Evolutionary conservation across 345 rosid species (phyloP), one percentile per base, ranked within the genome.

Genomic region (Pistacia integerrima): DNA sequence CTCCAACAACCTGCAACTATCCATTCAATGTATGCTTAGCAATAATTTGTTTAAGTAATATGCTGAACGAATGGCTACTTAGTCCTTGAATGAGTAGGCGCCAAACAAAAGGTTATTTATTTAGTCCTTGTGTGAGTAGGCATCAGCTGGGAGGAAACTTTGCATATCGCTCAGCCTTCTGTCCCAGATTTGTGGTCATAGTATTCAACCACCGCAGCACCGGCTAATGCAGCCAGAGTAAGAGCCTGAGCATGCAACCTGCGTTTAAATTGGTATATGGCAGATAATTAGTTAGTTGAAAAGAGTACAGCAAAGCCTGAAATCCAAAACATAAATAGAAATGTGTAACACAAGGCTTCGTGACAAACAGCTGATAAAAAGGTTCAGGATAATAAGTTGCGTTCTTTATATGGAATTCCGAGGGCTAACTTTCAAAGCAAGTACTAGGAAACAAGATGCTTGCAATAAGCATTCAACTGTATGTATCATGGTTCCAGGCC

Each of bases 161-260:
- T 0, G 95, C 81, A 58, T 86, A 89, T 5, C 84, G 85, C 6
- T 91, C 91, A 18, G 76, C 75, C 82, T 92, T 84, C 2, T 80
- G 64, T 73, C 87, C 90, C 25, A 14, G 82, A 55, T 58, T 85
- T 87, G 75, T 87, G 98, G 68, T 96, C 99, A 28, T 89, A 90
- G 86, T 88, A 93, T 82, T 96, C 99, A 0, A 91, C 98, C 12
- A 80, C 82, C 0, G 97, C 99, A 78, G 97, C 98, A 69, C 99
- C 99, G 41, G 92, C 97, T 6, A 96, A 79, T 11, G 99, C 98
- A 13, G 94, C 97, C 68, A 96, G 86, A 0, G 97, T 93, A 62
- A 96, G 84, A 11, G 94, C 98, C 85, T 96, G 97, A 0, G 99
- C 99, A 8, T 96, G 97, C 78, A 96, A 81, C 97, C 99, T 93